A percentile compares a stretch with the other conserved stretches of the same genome.
These are phyloP conservation scores for Dioszegia hungarica DNA, from an alignment of 768 basidiomycete genomes.

Conservation along the genomic window DNA sequence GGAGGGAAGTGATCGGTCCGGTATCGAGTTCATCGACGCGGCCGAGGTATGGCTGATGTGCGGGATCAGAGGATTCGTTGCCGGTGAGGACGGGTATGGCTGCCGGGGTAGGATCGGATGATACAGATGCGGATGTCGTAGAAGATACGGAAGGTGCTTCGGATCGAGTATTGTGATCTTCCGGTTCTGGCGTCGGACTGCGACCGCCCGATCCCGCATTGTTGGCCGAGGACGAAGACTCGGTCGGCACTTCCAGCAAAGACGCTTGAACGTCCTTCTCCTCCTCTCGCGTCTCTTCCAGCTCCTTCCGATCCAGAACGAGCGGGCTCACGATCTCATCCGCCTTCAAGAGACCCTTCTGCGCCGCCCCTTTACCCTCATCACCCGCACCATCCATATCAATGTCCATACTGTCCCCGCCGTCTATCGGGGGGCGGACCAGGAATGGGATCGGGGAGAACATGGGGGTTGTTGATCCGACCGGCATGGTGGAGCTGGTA, in stretches of 20 bases:
- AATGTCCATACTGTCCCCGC: neutral
- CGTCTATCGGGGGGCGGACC: neutral
- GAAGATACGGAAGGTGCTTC: too few relatives aligned
- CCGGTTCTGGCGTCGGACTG: slow-evolving; percentile 37
- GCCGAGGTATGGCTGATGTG: slow-evolving; percentile 44
- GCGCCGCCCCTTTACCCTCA: neutral
- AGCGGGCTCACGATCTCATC: slow-evolving; percentile 34
- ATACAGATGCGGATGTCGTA: neutral
- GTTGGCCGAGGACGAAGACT: too few relatives aligned
- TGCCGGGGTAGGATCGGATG: neutral
- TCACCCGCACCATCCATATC: neutral
- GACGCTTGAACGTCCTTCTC: too few relatives aligned
- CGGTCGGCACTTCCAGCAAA: too few relatives aligned
- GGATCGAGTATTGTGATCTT: too few relatives aligned
- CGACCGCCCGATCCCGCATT: neutral
- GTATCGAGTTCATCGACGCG: slow-evolving; percentile 50
- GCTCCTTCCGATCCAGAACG: slow-evolving; percentile 16
- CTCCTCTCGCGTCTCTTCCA: neutral
- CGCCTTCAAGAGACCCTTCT: slow-evolving; percentile 7
- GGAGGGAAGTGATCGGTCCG: slow-evolving; percentile 24
- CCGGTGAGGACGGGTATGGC: neutral
- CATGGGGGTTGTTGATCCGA: slow-evolving; percentile 41
- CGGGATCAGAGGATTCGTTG: slow-evolving; percentile 18
- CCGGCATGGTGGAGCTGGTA: slow-evolving; percentile 25
- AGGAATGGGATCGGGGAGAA: slow-evolving; percentile 50